phyloP scores from a whole-genome alignment of 768 basidiomycete species.

The Boletales sp. region DNA sequence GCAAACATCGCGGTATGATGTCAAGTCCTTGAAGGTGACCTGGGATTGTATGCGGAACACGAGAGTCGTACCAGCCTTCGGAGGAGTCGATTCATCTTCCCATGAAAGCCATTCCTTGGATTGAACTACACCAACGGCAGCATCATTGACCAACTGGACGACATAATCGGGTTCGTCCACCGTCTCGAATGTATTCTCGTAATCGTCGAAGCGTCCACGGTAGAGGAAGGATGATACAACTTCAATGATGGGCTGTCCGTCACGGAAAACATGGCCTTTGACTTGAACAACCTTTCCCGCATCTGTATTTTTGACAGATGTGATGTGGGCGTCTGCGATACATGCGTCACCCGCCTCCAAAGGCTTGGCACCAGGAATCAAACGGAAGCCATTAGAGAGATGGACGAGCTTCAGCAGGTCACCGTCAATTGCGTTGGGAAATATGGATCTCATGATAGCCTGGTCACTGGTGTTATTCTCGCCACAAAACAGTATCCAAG shows the following conservation, averaged over 20 bases:
- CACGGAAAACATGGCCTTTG: slow-evolving; percentile 77
- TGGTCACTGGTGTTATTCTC: slow-evolving; percentile 31
- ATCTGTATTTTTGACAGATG: slow-evolving; percentile 86
- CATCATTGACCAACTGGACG: slow-evolving; percentile 70
- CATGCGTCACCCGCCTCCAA: slow-evolving; percentile 87
- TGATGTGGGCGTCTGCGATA: slow-evolving; percentile 82
- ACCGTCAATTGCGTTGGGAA: slow-evolving; percentile 88
- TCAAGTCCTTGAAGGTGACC: slow-evolving; percentile 88
- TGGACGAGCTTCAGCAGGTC: slow-evolving; percentile 96
- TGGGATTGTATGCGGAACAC: slow-evolving; percentile 88
- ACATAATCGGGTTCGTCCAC: slow-evolving; percentile 86
- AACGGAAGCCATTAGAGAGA: slow-evolving; percentile 93
- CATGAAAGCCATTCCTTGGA: slow-evolving; percentile 99
- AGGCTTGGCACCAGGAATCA: slow-evolving; percentile 72
- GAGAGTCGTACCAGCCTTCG: slow-evolving; percentile 75
- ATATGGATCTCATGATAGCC: slow-evolving; percentile 99
- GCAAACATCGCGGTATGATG: slow-evolving; percentile 72
- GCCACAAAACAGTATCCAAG: not conserved
- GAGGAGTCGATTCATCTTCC: slow-evolving; percentile 78
- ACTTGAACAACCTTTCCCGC: slow-evolving; percentile 93
- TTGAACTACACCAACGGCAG: slow-evolving; percentile 83
- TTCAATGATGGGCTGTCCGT: slow-evolving; percentile 81
- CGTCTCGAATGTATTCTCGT: slow-evolving; percentile 93
- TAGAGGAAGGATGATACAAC: slow-evolving; percentile 96
- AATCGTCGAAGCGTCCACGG: slow-evolving; percentile 92